A percentile compares a stretch with the other conserved stretches of the same genome.
Evolutionary conservation across 2,329 filamentous ascomycete genomes (phyloP).

Genomic region (Albifimbria verrucaria): DNA sequence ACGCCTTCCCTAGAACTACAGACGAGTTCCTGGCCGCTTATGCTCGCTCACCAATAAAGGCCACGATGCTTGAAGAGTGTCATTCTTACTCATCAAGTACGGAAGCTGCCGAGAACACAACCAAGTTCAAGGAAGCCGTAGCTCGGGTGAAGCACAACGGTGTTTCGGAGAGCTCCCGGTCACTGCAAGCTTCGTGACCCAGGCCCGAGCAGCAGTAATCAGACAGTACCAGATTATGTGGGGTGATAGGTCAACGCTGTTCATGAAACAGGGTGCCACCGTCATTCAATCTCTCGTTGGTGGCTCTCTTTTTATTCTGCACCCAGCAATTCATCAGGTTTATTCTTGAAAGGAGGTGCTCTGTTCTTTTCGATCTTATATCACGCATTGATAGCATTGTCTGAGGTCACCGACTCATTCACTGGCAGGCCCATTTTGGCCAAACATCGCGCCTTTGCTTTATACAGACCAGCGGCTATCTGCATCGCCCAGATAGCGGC

Average conservation of each 20-base stretch:
- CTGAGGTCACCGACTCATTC: not conserved
- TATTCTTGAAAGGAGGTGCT: not conserved
- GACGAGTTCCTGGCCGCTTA: not conserved
- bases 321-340: not conserved
- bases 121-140: not conserved
- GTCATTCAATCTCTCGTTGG: not conserved
- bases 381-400: not conserved
- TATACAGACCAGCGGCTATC: not conserved
- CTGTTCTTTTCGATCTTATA: not conserved
- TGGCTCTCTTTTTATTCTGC: not conserved
- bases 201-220: not conserved
- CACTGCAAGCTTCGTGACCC: not conserved
- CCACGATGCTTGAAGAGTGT: not conserved
- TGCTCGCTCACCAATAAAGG: not conserved
- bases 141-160: not conserved
- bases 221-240: slow-evolving; percentile 1
- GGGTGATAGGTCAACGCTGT: not conserved
- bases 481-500: not conserved
- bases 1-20: not conserved
- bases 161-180: not conserved
- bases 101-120: not conserved
- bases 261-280: not conserved
- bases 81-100: not conserved
- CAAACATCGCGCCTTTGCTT: not conserved
- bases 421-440: not conserved